Evolutionary conservation across 169 alveolate genomes (phyloP), one percentile per base, ranked within the genome.

Genomic region (Plasmodium gonderi): DNA sequence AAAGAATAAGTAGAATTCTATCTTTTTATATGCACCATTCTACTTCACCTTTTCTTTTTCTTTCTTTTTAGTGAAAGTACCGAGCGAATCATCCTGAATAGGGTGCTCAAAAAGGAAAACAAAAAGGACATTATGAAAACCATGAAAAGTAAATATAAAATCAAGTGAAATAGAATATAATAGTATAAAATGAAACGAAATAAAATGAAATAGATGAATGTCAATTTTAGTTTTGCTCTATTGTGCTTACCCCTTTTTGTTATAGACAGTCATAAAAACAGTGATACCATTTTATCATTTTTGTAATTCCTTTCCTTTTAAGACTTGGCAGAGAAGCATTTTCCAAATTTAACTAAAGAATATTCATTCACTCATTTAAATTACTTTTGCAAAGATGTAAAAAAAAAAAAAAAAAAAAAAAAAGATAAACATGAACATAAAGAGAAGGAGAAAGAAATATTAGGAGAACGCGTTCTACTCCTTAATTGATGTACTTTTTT

Each of bases 61-160:
- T 77, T 51, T 20, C 14, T 67, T n/a, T 8, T 29, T 78, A 87
- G 93, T 40, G 89, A 87, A 75, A 60, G 29, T 54, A 12, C 93
- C 68, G 81, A 74, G 68, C 42, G 51, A 17, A 75, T 87, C 5
- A 87, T 87, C 45, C 47, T 87, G 47, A 87, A 87, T 75, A 87
- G 93, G 79, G 68, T 87, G 11, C 68, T 87, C 44, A 87, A 76
- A 36, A 87, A 87, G 87, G 89, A 87, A 36, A 40, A 75, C 49
- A 87, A 78, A 87, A 74, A 87, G 49, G 89, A 87, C 23, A 54
- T 87, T 8, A 76, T 38, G 74, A 87, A 33, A 75, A 75, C 31
- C 36, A 75, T 87, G 31, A 74, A 78, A 87, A 76, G 87, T 83
- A 83, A n/a, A n/a, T n/a, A n/a, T n/a, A n/a, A n/a, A n/a, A n/a